phyloP scores from a whole-genome alignment of 2,329 filamentous ascomycete genomes.

The Ophiostoma ips region DNA sequence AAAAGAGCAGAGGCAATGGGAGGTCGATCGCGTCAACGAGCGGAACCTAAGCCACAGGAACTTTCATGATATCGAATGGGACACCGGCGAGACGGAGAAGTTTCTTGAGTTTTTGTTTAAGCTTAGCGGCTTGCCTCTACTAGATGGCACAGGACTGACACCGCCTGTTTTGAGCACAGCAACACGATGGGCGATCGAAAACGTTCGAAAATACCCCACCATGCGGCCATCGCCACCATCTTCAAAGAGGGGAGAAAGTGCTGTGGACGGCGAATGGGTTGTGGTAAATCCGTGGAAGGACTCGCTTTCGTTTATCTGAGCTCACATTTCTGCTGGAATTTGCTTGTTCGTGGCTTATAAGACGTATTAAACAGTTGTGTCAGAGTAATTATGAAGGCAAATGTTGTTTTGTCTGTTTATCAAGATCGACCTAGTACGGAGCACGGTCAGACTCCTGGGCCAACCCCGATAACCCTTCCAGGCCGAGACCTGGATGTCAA shows the following conservation, averaged over 20 bases:
- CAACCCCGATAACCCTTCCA: no score
- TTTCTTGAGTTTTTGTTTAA: constrained; percentile 33
- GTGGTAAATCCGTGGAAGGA: not conserved
- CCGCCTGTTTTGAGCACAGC: constrained; percentile 31
- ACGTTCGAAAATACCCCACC: constrained; percentile 33
- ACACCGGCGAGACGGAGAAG: constrained; percentile 33
- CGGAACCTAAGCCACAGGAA: constrained; percentile 21
- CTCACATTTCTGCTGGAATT: no score
- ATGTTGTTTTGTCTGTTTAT: no score
- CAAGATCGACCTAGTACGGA: no score
- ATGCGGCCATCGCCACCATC: not conserved
- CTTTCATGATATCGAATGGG: constrained; percentile 41
- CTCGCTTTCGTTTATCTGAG: constrained; percentile 1
- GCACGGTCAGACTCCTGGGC: no score
- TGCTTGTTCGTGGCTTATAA: no score
- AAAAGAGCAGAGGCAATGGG: constrained; percentile 32
- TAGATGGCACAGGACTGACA: constrained; percentile 31
- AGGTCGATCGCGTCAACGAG: constrained; percentile 23
- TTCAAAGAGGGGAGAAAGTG: not conserved
- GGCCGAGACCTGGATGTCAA: no score
- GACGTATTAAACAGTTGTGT: no score
- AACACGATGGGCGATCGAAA: constrained; percentile 32
- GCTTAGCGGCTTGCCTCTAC: constrained; percentile 33
- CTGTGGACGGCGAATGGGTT: constrained; percentile 2
- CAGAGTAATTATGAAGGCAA: no score